Evolutionary conservation across 352 stramenopile genomes (phyloP).

Genomic region (Pythium sukuiense): DNA sequence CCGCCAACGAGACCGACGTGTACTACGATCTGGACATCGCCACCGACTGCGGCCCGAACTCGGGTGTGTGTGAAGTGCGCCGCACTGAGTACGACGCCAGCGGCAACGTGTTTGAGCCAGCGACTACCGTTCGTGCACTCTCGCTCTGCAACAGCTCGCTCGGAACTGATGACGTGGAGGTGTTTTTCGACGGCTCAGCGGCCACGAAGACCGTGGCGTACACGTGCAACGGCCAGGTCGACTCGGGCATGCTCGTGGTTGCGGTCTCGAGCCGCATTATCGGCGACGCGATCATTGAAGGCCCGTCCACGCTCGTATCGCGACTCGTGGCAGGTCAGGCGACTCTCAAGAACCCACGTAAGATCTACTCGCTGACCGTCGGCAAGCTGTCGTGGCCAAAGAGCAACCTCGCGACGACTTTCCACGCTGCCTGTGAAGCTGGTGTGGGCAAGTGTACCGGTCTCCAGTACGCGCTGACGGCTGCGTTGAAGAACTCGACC

Average conservation of each 20-base stretch:
- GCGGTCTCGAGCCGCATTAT: constrained; percentile 42
- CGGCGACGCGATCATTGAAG: constrained; percentile 34
- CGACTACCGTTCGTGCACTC: constrained; percentile 14
- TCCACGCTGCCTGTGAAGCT: constrained; percentile 37
- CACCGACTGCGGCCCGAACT: constrained; percentile 20
- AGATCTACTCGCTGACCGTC: constrained; percentile 48
- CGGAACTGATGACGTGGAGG: constrained; percentile 15
- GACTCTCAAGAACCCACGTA: constrained; percentile 39
- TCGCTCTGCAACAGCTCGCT: constrained; percentile 19
- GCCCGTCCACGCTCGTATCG: neutral
- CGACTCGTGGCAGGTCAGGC: constrained; percentile 19
- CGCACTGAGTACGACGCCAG: constrained; percentile 16
- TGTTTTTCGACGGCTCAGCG: constrained; percentile 11
- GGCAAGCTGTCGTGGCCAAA: constrained; percentile 39
- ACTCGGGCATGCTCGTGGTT: constrained; percentile 41
- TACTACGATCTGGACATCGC: constrained; percentile 26
- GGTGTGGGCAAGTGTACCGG: constrained; percentile 30
- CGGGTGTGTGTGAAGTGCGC: constrained; percentile 13
- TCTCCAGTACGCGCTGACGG: constrained; percentile 35
- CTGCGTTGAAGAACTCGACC: constrained; percentile 12
- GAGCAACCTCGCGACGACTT: constrained; percentile 38
- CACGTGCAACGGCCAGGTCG: constrained; percentile 11
- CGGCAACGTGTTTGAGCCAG: constrained; percentile 12
- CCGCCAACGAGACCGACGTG: constrained; percentile 15
- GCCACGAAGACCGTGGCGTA: constrained; percentile 31